Conservation (phyloP, 495 filamentous ascomycete species). For the Hypoxylon lenormandii region DNA sequence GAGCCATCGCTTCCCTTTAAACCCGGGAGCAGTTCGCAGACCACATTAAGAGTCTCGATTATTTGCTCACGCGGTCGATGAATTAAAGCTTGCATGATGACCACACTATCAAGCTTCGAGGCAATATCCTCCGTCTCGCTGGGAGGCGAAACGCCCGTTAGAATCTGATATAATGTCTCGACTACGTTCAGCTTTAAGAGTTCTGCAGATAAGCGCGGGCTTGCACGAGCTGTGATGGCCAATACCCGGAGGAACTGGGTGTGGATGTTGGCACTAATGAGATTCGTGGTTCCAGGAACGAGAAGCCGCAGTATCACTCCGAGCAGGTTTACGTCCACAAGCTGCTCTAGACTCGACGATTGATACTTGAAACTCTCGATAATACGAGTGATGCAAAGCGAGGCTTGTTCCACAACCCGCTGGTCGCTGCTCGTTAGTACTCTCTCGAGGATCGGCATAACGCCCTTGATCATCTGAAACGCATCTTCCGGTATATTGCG, state of each 20-base stretch:
- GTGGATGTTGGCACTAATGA: slow-evolving; percentile 94
- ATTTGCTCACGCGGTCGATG: slow-evolving; percentile 97
- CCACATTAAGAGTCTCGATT: slow-evolving; percentile 95
- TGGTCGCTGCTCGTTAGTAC: slow-evolving; percentile 93
- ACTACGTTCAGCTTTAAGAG: slow-evolving; percentile 97
- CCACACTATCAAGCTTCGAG: slow-evolving; percentile 93
- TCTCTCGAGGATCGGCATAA: slow-evolving; percentile 93
- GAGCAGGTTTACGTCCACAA: slow-evolving; percentile 87
- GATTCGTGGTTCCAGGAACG: slow-evolving; percentile 91
- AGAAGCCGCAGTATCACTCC: slow-evolving; percentile 88
- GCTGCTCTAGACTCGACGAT: slow-evolving; percentile 86
- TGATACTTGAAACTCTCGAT: slow-evolving; percentile 95
- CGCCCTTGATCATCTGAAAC: slow-evolving; percentile 86
- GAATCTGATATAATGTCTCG: slow-evolving; percentile 96
- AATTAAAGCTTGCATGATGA: slow-evolving; percentile 98
- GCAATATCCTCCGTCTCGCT: slow-evolving; percentile 80
- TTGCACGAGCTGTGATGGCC: slow-evolving; percentile 86
- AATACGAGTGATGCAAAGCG: slow-evolving; percentile 94
- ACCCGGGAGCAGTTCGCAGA: slow-evolving; percentile 90
- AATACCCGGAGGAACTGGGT: slow-evolving; percentile 95
- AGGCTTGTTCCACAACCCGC: slow-evolving; percentile 95
- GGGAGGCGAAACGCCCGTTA: slow-evolving; percentile 95
- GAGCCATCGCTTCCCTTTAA: slow-evolving; percentile 66
- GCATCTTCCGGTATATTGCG: slow-evolving; percentile 94
- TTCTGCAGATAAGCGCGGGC: slow-evolving; percentile 86